Evolutionary conservation across 1,139 yeast species (phyloP).

Genomic region (Wickerhamomyces sp.): DNA sequence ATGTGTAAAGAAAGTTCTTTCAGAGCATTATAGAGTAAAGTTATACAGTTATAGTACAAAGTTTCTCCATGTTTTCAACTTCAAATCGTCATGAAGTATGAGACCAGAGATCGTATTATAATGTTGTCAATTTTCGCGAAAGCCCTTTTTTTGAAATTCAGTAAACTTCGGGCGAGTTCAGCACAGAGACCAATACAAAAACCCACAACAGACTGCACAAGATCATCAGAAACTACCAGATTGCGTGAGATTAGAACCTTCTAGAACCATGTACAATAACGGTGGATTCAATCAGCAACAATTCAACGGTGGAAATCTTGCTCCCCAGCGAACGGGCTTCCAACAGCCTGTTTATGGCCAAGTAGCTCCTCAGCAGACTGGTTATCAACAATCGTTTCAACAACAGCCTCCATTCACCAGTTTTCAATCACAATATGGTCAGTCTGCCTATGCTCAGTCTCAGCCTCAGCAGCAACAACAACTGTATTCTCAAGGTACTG

Average conservation of each 20-base stretch:
- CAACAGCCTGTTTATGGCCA: background rate
- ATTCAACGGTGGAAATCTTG: background rate
- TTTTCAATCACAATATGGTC: background rate
- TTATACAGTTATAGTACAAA: too few species aligned
- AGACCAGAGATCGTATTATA: too few species aligned
- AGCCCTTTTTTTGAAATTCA: too few species aligned
- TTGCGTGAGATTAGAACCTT: background rate
- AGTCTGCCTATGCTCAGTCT: slow-evolving; percentile 4
- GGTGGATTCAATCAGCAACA: background rate
- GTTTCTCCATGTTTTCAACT: too few species aligned
- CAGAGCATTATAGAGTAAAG: too few species aligned
- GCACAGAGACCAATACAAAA: background rate
- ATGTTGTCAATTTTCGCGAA: too few species aligned
- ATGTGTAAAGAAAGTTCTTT: too few species aligned
- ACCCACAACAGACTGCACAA: background rate
- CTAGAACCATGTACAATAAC: background rate
- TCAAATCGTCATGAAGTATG: too few species aligned
- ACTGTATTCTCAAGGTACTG: slow-evolving; percentile 16
- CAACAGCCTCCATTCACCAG: slow-evolving; percentile 1
- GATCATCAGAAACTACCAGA: background rate
- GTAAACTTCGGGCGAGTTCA: too few species aligned
- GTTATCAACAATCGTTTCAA: background rate
- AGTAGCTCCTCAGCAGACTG: slow-evolving; percentile 1
- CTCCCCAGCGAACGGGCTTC: slow-evolving; percentile 1
- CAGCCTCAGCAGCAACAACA: slow-evolving; percentile 16